Evolutionary conservation across 257 asterid species (phyloP).

Genomic region (Jaltomata sinuosa): DNA sequence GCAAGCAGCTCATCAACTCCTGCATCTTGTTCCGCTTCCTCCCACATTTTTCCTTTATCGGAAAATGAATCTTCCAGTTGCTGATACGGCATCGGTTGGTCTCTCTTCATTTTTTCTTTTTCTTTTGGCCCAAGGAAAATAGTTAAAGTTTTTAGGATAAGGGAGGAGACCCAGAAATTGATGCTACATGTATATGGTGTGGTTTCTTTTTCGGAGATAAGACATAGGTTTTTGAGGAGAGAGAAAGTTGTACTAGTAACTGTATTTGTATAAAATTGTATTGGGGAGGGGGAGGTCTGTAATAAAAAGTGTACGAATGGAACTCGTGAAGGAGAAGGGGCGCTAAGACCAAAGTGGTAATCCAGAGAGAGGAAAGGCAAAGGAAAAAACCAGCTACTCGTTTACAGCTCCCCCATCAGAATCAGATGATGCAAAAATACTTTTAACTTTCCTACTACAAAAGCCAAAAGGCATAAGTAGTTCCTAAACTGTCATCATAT

Average conservation of each 20-base stretch:
- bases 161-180: neutral
- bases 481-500: no score
- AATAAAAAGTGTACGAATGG: neutral
- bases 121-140: neutral
- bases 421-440: no score
- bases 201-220: neutral
- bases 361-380: neutral
- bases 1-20: slow-evolving; percentile 64
- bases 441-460: no score
- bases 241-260: no score
- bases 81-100: no score
- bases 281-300: neutral
- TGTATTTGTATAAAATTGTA: neutral
- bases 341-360: neutral
- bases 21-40: slow-evolving; percentile 18
- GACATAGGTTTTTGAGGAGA: no score
- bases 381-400: no score
- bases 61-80: no score
- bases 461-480: no score
- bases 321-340: neutral
- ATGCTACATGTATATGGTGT: neutral
- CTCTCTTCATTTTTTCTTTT: slow-evolving; percentile 8
- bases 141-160: neutral
- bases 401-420: no score
- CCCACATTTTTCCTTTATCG: slow-evolving; percentile 34